Percentiles rank a stretch among this genome's conserved stretches.
These are phyloP conservation scores for Posidonia australis DNA, from an alignment of 106 monocot species.

Conservation along the genomic window DNA sequence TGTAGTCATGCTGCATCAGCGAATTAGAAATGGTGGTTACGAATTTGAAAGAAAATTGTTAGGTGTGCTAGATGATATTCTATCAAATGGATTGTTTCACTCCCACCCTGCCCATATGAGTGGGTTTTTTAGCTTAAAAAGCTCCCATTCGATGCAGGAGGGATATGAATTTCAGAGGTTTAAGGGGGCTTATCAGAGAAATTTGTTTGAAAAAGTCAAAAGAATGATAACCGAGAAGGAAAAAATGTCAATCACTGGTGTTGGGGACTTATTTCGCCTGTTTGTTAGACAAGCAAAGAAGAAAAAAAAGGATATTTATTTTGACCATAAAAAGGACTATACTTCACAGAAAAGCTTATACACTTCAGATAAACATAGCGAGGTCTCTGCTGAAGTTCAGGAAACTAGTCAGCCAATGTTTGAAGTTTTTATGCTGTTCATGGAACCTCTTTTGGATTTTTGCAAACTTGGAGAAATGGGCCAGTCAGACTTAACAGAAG, in stretches of 20 bases:
- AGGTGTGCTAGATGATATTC: constrained; percentile 41
- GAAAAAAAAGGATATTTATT: constrained; percentile 15
- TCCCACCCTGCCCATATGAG: constrained; percentile 63
- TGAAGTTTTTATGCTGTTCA: constrained; percentile 73
- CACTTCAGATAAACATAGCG: constrained; percentile 12
- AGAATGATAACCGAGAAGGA: constrained; percentile 43
- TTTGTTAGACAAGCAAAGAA: constrained; percentile 40
- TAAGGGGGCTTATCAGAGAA: constrained; percentile 53
- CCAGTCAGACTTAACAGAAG: constrained; percentile 30
- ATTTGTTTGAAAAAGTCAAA: constrained; percentile 52
- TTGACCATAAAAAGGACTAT: too few relatives aligned
- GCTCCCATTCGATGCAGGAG: constrained; percentile 15
- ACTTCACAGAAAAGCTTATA: constrained; percentile 15
- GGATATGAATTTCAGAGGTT: constrained; percentile 16
- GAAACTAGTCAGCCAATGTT: constrained; percentile 41
- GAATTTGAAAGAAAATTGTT: constrained; percentile 20
- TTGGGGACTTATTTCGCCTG: constrained; percentile 54
- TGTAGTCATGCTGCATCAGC: constrained; percentile 42
- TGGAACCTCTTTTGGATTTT: constrained; percentile 50
- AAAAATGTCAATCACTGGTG: constrained; percentile 43
- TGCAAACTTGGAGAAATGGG: constrained; percentile 7
- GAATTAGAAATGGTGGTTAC: constrained; percentile 10
- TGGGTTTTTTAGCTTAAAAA: constrained; percentile 50
- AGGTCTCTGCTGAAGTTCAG: constrained; percentile 26
- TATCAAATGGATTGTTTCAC: constrained; percentile 77